Evolutionary conservation across 164 flowering plant species (phyloP), one percentile per base, ranked within the genome.

Genomic region (Vitis rotundifolia): DNA sequence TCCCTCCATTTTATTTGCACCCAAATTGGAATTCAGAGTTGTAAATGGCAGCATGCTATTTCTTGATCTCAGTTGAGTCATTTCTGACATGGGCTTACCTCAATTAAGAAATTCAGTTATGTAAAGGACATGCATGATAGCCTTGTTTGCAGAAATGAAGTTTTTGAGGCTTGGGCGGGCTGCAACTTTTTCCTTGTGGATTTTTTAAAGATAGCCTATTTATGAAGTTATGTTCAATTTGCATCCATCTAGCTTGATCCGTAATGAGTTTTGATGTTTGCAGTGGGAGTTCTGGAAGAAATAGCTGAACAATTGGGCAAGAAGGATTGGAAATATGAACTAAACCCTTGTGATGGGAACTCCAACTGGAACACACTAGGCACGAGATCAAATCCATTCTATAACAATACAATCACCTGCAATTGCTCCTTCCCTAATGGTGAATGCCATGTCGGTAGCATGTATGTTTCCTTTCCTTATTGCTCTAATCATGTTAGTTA

Each of bases 351-450:
- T 54, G 37, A 49, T 16, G 57, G 49, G 12, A 10, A 49, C 5
- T 13, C 66, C 12, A 59, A 69, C 15, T 65, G 70, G 73, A 0
- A 13, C 0, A 59, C 64, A 0, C 26, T 37, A 2, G 1, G 22
- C n/a, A n/a, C 49, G 12, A 9, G 9, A 9, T 26, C 7, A 4
- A 55, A 3, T 11, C 28, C 56, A 1, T 3, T 37, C 2, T 37
- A 15, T 50, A 44, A 69, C 54, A 69, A 70, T 13, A 12, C 56
- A 8, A 11, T 74, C 14, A 44, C 9, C 11, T 74, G 73, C 62
- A 70, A 69, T 49, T 74, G 77, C 63, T 68, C 71, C 28, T 22
- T 12, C 37, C 58, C 68, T 26, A 44, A 10, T 10, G 67, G 37
- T 19, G 49, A 7, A 49, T 73, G 76, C 31, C 76, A 73, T 49